phyloP scores from a whole-genome alignment of 2,329 filamentous ascomycete species.

The Aspergillus ustus region DNA sequence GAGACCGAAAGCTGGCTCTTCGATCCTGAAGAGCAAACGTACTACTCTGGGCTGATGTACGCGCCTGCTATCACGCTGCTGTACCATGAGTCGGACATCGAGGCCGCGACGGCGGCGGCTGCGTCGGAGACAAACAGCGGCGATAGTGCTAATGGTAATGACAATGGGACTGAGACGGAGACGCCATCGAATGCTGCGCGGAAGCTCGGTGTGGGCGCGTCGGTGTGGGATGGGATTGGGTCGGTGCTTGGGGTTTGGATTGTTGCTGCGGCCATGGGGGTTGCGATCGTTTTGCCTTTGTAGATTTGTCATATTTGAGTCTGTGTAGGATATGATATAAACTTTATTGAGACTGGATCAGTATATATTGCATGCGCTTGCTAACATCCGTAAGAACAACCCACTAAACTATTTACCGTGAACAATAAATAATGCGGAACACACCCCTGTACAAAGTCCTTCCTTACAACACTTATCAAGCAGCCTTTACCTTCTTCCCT shows the following conservation, averaged over 20 bases:
- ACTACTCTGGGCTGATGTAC: background rate
- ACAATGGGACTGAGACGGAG: background rate
- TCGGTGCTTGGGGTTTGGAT: background rate
- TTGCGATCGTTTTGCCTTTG: background rate
- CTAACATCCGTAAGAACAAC: too few species aligned
- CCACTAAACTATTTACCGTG: too few species aligned
- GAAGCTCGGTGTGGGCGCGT: background rate
- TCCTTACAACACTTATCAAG: background rate
- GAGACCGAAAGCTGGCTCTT: background rate
- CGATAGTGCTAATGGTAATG: background rate
- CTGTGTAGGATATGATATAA: too few species aligned
- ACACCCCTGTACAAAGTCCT: too few species aligned
- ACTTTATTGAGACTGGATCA: too few species aligned
- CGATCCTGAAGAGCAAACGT: background rate
- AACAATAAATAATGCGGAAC: too few species aligned
- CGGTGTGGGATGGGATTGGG: conserved; percentile 1
- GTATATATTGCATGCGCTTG: too few species aligned
- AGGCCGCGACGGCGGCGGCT: background rate
- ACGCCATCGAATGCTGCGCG: background rate
- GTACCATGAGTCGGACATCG: conserved; percentile 1
- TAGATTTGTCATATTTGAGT: background rate
- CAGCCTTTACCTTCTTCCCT: background rate
- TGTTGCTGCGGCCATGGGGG: background rate
- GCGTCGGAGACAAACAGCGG: background rate
- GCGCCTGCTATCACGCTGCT: conserved; percentile 1